Evolutionary conservation across 441 rosid genomes (phyloP).

Genomic region (Eugenia klotzschiana): DNA sequence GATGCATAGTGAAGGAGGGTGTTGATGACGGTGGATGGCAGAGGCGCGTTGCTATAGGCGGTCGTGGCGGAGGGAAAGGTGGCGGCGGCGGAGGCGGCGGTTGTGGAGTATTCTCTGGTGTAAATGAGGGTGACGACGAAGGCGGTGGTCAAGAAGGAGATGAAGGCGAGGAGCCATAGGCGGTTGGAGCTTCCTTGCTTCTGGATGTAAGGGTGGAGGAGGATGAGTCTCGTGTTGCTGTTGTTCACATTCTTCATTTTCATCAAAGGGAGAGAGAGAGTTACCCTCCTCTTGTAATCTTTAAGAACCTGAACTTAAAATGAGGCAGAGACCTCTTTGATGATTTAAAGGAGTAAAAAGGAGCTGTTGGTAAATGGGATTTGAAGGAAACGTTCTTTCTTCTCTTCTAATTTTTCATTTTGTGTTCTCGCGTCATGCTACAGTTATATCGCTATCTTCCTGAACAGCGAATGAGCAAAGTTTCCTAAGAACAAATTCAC

Average conservation of each 20-base stretch:
- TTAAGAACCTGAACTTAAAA: conserved; percentile 1
- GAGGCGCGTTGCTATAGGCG: conserved; percentile 7
- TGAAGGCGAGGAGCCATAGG: conserved; percentile 68
- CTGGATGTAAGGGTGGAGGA: conserved; percentile 81
- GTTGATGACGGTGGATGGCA: conserved; percentile 50
- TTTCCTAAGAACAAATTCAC: neutral
- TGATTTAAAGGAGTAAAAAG: conserved; percentile 11
- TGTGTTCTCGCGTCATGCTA: fast-evolving
- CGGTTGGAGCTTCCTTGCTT: conserved; percentile 76
- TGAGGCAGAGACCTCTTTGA: neutral
- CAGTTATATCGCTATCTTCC: fast-evolving
- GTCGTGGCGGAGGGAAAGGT: conserved; percentile 6
- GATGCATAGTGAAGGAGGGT: conserved; percentile 71
- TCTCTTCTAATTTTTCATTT: neutral
- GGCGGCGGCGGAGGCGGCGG: conserved; percentile 6
- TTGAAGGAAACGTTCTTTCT: neutral
- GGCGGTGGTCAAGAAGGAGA: conserved; percentile 67
- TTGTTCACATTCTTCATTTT: conserved; percentile 32
- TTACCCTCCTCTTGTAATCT: neutral
- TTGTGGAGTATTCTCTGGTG: conserved; percentile 40
- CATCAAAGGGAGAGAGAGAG: neutral
- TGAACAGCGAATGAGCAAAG: neutral
- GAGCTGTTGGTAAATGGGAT: neutral
- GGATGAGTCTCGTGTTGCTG: conserved; percentile 75
- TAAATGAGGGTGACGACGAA: conserved; percentile 68